Percentiles rank a stretch among this genome's conserved stretches.
Conservation (phyloP, 2,329 filamentous ascomycete genomes). For the Huntiella abstrusa region DNA sequence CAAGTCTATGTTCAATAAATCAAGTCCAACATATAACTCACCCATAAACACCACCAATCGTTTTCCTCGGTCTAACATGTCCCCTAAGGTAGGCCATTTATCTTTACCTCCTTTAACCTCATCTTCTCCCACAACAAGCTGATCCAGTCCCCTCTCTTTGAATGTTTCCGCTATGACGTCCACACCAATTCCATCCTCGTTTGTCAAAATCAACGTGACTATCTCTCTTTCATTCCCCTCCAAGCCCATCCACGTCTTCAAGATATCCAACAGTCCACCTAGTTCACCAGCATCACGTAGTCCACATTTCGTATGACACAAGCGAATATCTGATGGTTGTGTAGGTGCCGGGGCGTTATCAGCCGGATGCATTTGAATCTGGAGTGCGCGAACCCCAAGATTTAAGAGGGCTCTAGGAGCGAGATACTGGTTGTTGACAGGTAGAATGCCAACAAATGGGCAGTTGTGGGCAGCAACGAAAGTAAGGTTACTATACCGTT, state of each 20-base stretch:
- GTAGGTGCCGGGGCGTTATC: conserved; percentile 17
- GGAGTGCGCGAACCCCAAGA: conserved; percentile 43
- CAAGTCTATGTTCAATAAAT: too few relatives aligned
- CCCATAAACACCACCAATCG: conserved; percentile 53
- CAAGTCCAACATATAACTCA: conserved; percentile 18
- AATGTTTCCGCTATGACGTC: conserved; percentile 36
- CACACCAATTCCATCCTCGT: conserved; percentile 37
- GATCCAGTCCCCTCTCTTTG: conserved; percentile 32
- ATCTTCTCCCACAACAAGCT: conserved; percentile 30
- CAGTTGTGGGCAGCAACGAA: conserved; percentile 47
- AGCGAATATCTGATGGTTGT: conserved; percentile 22
- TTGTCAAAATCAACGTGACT: conserved; percentile 43
- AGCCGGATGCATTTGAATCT: conserved; percentile 41
- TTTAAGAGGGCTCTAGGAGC: conserved; percentile 38
- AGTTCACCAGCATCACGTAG: conserved; percentile 40
- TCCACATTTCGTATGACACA: conserved; percentile 47
- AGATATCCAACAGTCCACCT: conserved; percentile 30
- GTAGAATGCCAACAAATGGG: conserved; percentile 38
- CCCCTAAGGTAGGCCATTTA: conserved; percentile 51
- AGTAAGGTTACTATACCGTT: conserved; percentile 40
- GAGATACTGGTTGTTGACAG: conserved; percentile 40
- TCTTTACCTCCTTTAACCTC: conserved; percentile 20
- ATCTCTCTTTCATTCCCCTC: conserved; percentile 40
- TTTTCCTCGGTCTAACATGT: conserved; percentile 41
- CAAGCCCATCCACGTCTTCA: conserved; percentile 36